These are phyloP conservation scores for Cryptosporidium parvum DNA, from an alignment of 169 alveolate species.

Conservation along the genomic window DNA sequence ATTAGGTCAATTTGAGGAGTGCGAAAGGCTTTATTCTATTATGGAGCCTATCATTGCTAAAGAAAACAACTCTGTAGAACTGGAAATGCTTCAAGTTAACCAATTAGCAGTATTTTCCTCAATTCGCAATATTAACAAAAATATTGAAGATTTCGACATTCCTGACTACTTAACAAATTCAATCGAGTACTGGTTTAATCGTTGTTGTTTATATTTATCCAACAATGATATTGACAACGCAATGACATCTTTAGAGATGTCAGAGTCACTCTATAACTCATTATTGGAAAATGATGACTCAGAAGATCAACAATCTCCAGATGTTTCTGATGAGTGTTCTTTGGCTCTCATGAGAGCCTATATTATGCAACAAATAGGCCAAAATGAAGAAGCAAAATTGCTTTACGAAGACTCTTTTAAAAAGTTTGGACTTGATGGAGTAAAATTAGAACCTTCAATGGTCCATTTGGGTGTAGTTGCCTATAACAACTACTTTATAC, in stretches of 20 bases:
- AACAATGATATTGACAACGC: constrained; percentile 49
- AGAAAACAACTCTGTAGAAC: constrained; percentile 22
- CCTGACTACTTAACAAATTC: constrained; percentile 34
- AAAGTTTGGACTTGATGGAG: constrained; percentile 36
- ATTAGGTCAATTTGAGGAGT: constrained; percentile 53
- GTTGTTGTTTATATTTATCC: constrained; percentile 31
- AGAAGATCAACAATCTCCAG: constrained; percentile 11
- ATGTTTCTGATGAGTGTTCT: constrained; percentile 53
- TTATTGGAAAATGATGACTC: not conserved
- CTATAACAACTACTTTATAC: constrained; percentile 7
- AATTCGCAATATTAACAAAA: not conserved
- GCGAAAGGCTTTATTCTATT: constrained; percentile 14
- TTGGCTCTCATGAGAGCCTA: constrained; percentile 52
- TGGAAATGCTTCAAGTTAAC: constrained; percentile 41
- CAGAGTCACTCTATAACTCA: constrained; percentile 33
- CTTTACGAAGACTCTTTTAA: constrained; percentile 38
- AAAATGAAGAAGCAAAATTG: constrained; percentile 13
- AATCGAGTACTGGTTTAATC: constrained; percentile 69
- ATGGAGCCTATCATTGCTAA: constrained; percentile 1
- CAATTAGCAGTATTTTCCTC: constrained; percentile 50
- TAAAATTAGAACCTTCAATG: constrained; percentile 61
- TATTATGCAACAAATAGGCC: constrained; percentile 47
- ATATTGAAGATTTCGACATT: constrained; percentile 22
- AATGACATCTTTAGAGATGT: constrained; percentile 57
- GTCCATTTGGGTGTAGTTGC: constrained; percentile 60